Evolutionary conservation across 139 green algal genomes (phyloP).

Genomic region (Chlamydomonas schloesseri): DNA sequence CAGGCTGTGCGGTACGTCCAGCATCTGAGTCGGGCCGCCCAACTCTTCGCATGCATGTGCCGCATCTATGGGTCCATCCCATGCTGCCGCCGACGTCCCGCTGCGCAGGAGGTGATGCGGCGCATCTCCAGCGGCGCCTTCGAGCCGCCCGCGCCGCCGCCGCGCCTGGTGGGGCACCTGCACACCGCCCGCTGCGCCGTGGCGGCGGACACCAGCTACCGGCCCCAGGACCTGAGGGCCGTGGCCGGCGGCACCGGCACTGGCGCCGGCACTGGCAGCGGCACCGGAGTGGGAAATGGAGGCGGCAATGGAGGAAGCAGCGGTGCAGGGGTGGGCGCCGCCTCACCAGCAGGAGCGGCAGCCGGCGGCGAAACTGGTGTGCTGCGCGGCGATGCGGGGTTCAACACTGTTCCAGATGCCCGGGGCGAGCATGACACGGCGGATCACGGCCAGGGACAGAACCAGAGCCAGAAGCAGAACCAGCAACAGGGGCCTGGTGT

Average conservation of each 20-base stretch:
- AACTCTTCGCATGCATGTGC: no score
- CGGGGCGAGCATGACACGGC: no score
- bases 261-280: background rate
- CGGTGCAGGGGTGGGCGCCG: background rate
- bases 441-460: background rate
- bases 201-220: slow-evolving; percentile 67
- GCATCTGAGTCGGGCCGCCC: no score
- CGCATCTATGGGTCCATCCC: no score
- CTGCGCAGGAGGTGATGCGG: slow-evolving; percentile 46
- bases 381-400: no score
- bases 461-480: background rate
- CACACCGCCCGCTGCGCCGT: slow-evolving; percentile 50
- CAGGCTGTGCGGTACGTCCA: no score
- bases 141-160: background rate
- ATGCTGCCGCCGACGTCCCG: no score
- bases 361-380: background rate
- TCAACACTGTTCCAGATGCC: no score
- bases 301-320: background rate
- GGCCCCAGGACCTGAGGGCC: slow-evolving; percentile 76
- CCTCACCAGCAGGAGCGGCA: background rate
- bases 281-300: no score
- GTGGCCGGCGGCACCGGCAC: background rate
- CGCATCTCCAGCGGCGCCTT: slow-evolving; percentile 37
- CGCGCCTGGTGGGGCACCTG: slow-evolving; percentile 61
- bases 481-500: background rate